Evolutionary conservation across 2,329 filamentous ascomycete species (phyloP).

Genomic region (Paecilomyces niveus): DNA sequence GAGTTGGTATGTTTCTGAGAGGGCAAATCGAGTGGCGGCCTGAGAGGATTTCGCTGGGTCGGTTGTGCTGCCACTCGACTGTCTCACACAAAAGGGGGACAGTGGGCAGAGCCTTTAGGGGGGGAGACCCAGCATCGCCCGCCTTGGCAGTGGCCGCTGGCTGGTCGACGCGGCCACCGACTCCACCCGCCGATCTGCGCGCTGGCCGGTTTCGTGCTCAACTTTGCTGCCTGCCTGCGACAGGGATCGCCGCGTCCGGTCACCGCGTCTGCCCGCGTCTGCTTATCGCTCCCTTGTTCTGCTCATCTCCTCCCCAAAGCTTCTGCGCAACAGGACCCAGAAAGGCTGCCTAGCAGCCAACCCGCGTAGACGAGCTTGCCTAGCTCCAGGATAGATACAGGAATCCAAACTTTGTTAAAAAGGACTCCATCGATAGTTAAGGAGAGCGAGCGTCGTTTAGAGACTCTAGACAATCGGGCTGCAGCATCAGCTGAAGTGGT

Average conservation of each 20-base stretch:
- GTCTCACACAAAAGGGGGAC: neutral
- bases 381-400: neutral
- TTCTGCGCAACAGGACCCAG: neutral
- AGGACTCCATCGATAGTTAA: too few relatives aligned
- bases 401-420: too few relatives aligned
- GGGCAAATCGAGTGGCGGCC: too few relatives aligned
- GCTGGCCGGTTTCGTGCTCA: neutral
- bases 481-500: too few relatives aligned
- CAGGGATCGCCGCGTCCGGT: neutral
- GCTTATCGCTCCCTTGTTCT: neutral
- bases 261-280: neutral
- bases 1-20: too few relatives aligned
- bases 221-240: neutral
- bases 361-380: too few relatives aligned
- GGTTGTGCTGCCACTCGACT: too few relatives aligned
- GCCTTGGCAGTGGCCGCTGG: neutral
- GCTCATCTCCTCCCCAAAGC: neutral
- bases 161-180: neutral
- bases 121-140: neutral
- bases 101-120: too few relatives aligned
- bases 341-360: too few relatives aligned
- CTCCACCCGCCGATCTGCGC: neutral
- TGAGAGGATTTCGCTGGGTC: too few relatives aligned
- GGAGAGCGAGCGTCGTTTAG: too few relatives aligned
- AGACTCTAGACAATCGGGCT: too few relatives aligned